Percentiles rank a stretch among this genome's conserved stretches.
Evolutionary conservation across 2,329 filamentous ascomycete species (phyloP).

Genomic region (Diaporthe helianthi): DNA sequence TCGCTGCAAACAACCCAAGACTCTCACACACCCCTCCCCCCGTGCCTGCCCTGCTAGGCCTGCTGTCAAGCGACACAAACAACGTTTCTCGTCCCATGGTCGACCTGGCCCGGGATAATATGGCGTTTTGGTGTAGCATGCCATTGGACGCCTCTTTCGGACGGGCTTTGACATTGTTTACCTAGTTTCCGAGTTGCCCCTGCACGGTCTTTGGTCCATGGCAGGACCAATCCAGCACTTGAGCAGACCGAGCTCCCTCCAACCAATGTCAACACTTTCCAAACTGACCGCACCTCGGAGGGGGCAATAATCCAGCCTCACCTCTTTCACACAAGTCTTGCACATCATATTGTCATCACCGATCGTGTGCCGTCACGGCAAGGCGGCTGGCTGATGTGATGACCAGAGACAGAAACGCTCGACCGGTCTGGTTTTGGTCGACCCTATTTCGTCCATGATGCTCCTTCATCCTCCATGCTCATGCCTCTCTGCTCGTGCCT

Average conservation of each 20-base stretch:
- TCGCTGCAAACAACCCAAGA: background rate
- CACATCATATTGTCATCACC: background rate
- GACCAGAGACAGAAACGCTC: constrained; percentile 18
- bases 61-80: background rate
- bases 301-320: background rate
- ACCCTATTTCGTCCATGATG: background rate
- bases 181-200: constrained; percentile 5
- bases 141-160: constrained; percentile 18
- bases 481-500: background rate
- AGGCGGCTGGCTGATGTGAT: constrained; percentile 20
- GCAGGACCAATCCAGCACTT: background rate
- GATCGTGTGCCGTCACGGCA: constrained; percentile 14
- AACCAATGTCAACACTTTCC: no score
- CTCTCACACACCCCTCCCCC: background rate
- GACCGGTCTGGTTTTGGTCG: constrained; percentile 7
- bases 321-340: constrained; percentile 1
- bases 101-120: background rate
- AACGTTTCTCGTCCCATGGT: constrained; percentile 2
- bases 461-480: constrained; percentile 9
- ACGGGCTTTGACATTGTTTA: constrained; percentile 25
- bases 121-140: constrained; percentile 3
- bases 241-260: background rate
- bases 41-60: background rate
- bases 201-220: constrained; percentile 6
- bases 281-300: background rate